phyloP scores from a whole-genome alignment of 1,284 basidiomycete genomes.

The Peniophora sp. region DNA sequence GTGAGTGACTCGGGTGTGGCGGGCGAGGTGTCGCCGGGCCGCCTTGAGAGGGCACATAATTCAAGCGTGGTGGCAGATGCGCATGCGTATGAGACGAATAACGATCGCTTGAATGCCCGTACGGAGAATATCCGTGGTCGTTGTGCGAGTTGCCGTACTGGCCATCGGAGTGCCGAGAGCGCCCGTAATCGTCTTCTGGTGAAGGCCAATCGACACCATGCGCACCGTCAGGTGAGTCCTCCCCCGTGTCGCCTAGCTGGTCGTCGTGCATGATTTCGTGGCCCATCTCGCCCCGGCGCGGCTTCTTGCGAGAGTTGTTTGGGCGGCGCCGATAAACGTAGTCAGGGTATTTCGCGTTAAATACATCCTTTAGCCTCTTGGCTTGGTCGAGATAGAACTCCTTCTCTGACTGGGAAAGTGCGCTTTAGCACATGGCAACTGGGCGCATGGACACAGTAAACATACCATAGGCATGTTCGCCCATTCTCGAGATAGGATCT shows the following conservation, averaged over 20 bases:
- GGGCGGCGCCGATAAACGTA: slow-evolving; percentile 78
- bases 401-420: slow-evolving; percentile 57
- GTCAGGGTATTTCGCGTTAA: slow-evolving; percentile 80
- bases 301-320: slow-evolving; percentile 71
- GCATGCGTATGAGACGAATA: no score
- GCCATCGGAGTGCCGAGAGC: no score
- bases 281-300: slow-evolving; percentile 40
- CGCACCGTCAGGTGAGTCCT: slow-evolving; percentile 18
- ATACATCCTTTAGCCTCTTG: slow-evolving; percentile 72
- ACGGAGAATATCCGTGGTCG: no score
- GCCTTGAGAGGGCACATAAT: no score
- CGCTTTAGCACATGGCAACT: slow-evolving; percentile 4
- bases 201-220: slow-evolving; percentile 22
- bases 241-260: slow-evolving; percentile 29
- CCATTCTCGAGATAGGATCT: slow-evolving; percentile 77
- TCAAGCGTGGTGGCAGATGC: no score
- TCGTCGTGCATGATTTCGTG: slow-evolving; percentile 21
- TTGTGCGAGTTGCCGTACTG: no score
- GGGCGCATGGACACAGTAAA: slow-evolving; percentile 5
- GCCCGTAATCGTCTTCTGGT: background rate
- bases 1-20: no score
- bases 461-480: slow-evolving; percentile 58
- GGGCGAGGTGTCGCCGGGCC: no score
- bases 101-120: no score
- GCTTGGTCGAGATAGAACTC: slow-evolving; percentile 81